Evolutionary conservation across 1,284 basidiomycete genomes (phyloP).

Genomic region (Rhodotorula sp.): DNA sequence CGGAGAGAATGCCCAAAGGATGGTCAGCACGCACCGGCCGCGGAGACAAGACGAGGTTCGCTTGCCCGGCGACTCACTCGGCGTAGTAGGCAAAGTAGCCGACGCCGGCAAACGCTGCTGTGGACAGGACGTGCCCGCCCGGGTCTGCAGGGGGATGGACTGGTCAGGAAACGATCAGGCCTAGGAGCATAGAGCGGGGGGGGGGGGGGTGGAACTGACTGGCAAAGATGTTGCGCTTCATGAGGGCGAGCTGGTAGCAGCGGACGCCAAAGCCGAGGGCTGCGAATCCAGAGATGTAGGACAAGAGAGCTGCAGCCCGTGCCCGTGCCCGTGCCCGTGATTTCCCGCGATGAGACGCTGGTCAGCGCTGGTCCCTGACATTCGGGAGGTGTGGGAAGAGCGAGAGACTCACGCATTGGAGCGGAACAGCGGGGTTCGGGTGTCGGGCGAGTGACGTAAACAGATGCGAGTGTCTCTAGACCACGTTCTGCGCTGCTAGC

Average conservation of each 20-base stretch:
- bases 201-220: conserved; percentile 35
- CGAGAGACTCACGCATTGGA: no score
- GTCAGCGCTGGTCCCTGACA: no score
- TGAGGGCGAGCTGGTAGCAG: conserved; percentile 45
- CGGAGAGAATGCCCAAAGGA: background rate
- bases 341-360: no score
- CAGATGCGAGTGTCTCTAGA: no score
- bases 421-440: no score
- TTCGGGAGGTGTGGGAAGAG: no score
- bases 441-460: no score
- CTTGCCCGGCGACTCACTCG: conserved; percentile 33
- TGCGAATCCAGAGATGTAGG: conserved; percentile 33
- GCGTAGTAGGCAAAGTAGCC: conserved; percentile 42
- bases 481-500: no score
- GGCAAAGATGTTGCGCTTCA: conserved; percentile 47
- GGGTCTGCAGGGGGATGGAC: conserved; percentile 36
- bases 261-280: conserved; percentile 44
- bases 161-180: background rate
- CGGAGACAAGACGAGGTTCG: background rate
- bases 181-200: background rate
- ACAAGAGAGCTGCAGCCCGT: conserved; percentile 9
- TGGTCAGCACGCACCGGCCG: background rate
- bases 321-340: no score
- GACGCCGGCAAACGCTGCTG: conserved; percentile 37
- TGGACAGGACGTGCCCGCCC: conserved; percentile 44